Evolutionary conservation across 2,329 filamentous ascomycete genomes (phyloP).

Genomic region (Huntiella moniliformis): DNA sequence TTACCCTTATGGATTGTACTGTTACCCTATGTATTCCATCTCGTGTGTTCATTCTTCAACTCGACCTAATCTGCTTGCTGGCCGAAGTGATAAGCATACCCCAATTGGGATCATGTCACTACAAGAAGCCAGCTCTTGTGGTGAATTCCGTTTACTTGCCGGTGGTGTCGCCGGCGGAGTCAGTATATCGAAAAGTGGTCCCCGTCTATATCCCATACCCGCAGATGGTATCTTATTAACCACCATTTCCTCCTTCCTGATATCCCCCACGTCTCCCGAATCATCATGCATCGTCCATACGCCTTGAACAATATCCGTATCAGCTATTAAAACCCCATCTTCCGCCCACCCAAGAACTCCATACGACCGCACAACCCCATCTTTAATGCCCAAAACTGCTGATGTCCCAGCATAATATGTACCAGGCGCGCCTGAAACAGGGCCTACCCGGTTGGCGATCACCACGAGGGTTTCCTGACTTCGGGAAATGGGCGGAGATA

Average conservation of each 20-base stretch:
- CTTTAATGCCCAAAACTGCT: constrained; percentile 45
- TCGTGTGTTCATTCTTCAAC: too few relatives aligned
- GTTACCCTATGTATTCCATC: too few relatives aligned
- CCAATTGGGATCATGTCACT: too few relatives aligned
- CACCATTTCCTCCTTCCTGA: not conserved
- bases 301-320: constrained; percentile 25
- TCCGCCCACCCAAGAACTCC: constrained; percentile 51
- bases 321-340: constrained; percentile 47
- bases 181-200: too few relatives aligned
- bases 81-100: too few relatives aligned
- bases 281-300: not conserved
- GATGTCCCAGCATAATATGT: constrained; percentile 57
- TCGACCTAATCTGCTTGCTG: too few relatives aligned
- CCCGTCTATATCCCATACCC: too few relatives aligned
- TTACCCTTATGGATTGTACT: too few relatives aligned
- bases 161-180: too few relatives aligned
- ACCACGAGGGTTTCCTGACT: constrained; percentile 46
- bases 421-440: constrained; percentile 29
- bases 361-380: constrained; percentile 48
- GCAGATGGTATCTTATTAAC: too few relatives aligned
- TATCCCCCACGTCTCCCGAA: not conserved
- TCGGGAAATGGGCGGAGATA: constrained; percentile 16
- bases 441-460: constrained; percentile 50
- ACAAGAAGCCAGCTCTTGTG: too few relatives aligned
- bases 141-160: too few relatives aligned